These are phyloP conservation scores for Exophiala lecanii-corni DNA, from an alignment of 2,329 filamentous ascomycete genomes.

Conservation along the genomic window DNA sequence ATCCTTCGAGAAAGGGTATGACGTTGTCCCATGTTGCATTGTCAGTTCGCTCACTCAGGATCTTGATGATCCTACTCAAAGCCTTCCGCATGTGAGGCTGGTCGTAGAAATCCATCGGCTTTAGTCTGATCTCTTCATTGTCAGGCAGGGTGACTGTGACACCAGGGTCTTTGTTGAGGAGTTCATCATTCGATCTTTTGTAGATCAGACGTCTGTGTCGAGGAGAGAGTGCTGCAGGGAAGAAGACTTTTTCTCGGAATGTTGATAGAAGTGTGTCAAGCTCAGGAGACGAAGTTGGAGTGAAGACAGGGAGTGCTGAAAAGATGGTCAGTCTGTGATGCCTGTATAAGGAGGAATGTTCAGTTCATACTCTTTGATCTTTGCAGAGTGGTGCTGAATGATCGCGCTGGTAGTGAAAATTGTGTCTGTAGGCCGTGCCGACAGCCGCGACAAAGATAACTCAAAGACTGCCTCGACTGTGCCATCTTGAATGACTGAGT, in stretches of 20 bases:
- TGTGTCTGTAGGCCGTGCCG: slow-evolving; percentile 18
- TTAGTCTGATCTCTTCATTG: slow-evolving; percentile 36
- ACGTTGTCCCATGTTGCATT: slow-evolving; percentile 35
- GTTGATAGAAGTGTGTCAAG: slow-evolving; percentile 37
- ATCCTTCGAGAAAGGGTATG: slow-evolving; percentile 37
- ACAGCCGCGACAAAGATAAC: slow-evolving; percentile 35
- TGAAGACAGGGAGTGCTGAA: slow-evolving; percentile 37
- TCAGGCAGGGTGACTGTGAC: slow-evolving; percentile 37
- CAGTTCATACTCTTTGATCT: slow-evolving; percentile 18
- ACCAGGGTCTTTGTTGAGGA: slow-evolving; percentile 36
- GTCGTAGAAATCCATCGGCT: slow-evolving; percentile 33
- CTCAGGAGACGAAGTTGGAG: slow-evolving; percentile 36
- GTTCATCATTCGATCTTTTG: slow-evolving; percentile 32
- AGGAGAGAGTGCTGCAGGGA: slow-evolving; percentile 36
- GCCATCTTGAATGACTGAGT: no score
- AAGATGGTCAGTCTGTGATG: slow-evolving; percentile 3
- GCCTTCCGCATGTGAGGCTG: slow-evolving; percentile 33
- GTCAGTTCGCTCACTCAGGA: slow-evolving; percentile 36
- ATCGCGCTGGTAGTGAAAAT: slow-evolving; percentile 24
- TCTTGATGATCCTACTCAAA: slow-evolving; percentile 30
- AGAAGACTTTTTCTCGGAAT: slow-evolving; percentile 43
- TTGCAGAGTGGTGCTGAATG: slow-evolving; percentile 22
- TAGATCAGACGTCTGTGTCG: slow-evolving; percentile 39
- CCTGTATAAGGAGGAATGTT: not conserved
- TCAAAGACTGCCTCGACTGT: slow-evolving; percentile 34